Evolutionary conservation across 345 rosid species (phyloP).

Genomic region (Rhodamnia rubescens): DNA sequence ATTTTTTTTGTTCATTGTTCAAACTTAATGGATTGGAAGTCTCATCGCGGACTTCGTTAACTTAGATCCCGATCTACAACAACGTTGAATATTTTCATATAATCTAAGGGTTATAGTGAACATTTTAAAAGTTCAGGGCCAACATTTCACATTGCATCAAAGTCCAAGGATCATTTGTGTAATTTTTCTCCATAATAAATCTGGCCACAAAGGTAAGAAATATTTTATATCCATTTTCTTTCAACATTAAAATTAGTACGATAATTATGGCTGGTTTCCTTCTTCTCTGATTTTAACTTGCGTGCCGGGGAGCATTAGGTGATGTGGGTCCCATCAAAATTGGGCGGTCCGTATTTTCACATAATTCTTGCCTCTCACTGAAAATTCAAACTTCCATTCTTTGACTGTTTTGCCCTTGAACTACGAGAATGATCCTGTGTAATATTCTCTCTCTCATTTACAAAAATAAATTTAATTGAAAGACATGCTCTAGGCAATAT

Average conservation of each 20-base stretch:
- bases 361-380: not conserved
- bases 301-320: not conserved
- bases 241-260: not conserved
- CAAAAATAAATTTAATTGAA: not conserved
- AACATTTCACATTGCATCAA: not conserved
- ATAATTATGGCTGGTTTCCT: not conserved
- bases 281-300: not conserved
- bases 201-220: not conserved
- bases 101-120: rapidly evolving
- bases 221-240: not conserved
- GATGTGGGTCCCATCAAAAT: not conserved
- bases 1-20: not conserved
- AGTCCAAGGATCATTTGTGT: not conserved
- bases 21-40: not conserved
- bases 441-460: not conserved
- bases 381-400: not conserved
- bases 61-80: rapidly evolving
- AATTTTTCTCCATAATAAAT: not conserved
- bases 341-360: not conserved
- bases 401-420: not conserved
- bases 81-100: not conserved
- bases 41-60: not conserved
- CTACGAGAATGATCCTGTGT: not conserved
- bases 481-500: not conserved
- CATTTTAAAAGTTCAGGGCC: not conserved